phyloP scores from a whole-genome alignment of 2,329 filamentous ascomycete species.

The Neobulgaria alba region DNA sequence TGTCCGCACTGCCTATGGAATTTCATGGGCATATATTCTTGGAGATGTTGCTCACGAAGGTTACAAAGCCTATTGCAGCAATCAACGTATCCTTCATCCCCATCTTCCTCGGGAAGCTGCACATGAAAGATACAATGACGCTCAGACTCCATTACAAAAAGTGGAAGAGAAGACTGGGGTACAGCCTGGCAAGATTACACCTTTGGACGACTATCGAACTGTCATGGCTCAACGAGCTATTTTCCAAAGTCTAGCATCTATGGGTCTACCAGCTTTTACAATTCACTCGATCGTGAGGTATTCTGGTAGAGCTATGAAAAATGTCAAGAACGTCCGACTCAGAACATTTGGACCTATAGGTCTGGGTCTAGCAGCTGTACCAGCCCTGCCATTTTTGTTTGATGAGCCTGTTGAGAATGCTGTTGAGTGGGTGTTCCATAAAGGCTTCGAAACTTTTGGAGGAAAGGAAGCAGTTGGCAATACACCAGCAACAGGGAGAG shows the following conservation, averaged over 20 bases:
- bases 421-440: constrained; percentile 85
- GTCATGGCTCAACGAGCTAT: constrained; percentile 87
- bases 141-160: constrained; percentile 14
- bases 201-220: constrained; percentile 81
- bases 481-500: constrained; percentile 45
- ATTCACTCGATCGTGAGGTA: constrained; percentile 70
- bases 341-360: constrained; percentile 89
- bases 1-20: constrained; percentile 74
- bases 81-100: constrained; percentile 67
- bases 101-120: constrained; percentile 38
- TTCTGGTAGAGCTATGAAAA: constrained; percentile 76
- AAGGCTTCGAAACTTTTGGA: constrained; percentile 65
- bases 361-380: constrained; percentile 67
- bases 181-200: constrained; percentile 44
- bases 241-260: constrained; percentile 84
- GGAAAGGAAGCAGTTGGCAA: constrained; percentile 49
- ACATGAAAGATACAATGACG: constrained; percentile 27
- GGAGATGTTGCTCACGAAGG: constrained; percentile 91
- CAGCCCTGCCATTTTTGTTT: constrained; percentile 75
- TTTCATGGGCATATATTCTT: constrained; percentile 87
- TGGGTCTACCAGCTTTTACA: constrained; percentile 44
- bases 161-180: constrained; percentile 10
- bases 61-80: constrained; percentile 87
- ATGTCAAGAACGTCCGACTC: constrained; percentile 64
- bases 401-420: constrained; percentile 89